Evolutionary conservation across 1,139 yeast species (phyloP).

Genomic region (Nakaseomyces sp.): DNA sequence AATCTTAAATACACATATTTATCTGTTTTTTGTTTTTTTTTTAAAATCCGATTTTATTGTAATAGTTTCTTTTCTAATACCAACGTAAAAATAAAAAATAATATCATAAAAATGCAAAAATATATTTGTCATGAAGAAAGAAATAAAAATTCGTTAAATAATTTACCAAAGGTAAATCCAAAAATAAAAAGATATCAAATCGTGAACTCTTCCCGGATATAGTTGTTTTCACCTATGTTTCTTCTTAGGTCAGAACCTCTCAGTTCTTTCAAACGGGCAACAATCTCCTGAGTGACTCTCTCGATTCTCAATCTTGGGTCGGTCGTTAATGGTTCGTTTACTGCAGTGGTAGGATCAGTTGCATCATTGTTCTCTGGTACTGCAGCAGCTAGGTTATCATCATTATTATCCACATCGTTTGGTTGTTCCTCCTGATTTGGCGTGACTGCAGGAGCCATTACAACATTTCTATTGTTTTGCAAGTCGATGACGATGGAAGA

Average conservation of each 20-base stretch:
- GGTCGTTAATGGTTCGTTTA: background rate
- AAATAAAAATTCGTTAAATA: conserved; percentile 2
- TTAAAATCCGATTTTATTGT: background rate
- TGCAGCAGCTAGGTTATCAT: conserved; percentile 1
- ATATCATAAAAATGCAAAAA: conserved; percentile 1
- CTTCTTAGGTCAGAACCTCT: conserved; percentile 24
- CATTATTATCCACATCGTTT: conserved; percentile 2
- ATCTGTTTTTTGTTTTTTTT: too few relatives aligned
- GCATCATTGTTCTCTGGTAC: background rate
- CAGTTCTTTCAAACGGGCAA: conserved; percentile 10
- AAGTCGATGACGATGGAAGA: conserved; percentile 16
- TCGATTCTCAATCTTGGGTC: conserved; percentile 5
- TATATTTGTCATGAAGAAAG: background rate
- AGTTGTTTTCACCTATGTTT: conserved; percentile 27
- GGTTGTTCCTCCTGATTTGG: conserved; percentile 3
- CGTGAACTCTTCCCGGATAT: conserved; percentile 5
- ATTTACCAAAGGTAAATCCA: background rate
- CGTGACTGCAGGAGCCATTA: conserved; percentile 1
- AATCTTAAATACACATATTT: too few relatives aligned
- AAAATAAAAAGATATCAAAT: background rate
- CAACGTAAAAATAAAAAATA: background rate
- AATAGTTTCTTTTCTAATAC: background rate
- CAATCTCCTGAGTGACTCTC: conserved; percentile 5
- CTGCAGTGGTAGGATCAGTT: background rate
- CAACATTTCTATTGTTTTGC: conserved; percentile 12